Percentiles rank a stretch among this genome's conserved stretches.
phyloP scores from a whole-genome alignment of 805 yeast species.

The Hanseniaspora nectarophila region DNA sequence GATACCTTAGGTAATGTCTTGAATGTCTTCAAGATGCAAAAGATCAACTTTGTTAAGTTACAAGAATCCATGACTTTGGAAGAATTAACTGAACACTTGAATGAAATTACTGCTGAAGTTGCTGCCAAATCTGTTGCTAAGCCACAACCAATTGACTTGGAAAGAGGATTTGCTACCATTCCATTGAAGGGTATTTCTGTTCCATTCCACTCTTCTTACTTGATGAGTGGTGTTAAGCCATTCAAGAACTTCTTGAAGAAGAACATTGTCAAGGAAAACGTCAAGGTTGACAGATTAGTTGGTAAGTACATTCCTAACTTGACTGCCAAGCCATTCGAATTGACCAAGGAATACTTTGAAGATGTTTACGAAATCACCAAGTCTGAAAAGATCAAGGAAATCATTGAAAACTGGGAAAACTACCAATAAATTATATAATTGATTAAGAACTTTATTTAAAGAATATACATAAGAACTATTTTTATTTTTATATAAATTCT shows the following conservation, averaged over 20 bases:
- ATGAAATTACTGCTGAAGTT: slow-evolving; percentile 78
- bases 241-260: slow-evolving; percentile 94
- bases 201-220: slow-evolving; percentile 98
- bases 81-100: slow-evolving; percentile 76
- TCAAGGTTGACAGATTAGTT: slow-evolving; percentile 83
- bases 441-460: no score
- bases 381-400: slow-evolving; percentile 78
- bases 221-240: slow-evolving; percentile 97
- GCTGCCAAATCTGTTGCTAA: slow-evolving; percentile 70
- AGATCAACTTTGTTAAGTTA: slow-evolving; percentile 80
- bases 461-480: no score
- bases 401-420: slow-evolving; percentile 90
- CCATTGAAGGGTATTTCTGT: slow-evolving; percentile 99
- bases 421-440: slow-evolving; percentile 35
- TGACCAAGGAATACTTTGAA: slow-evolving; percentile 93
- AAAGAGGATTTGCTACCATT: slow-evolving; percentile 96
- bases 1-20: slow-evolving; percentile 87
- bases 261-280: slow-evolving; percentile 89
- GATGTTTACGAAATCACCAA: slow-evolving; percentile 87
- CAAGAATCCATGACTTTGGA: slow-evolving; percentile 74
- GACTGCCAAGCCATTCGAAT: slow-evolving; percentile 93
- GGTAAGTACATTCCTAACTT: slow-evolving; percentile 96
- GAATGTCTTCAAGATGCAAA: slow-evolving; percentile 85
- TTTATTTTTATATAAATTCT: slow-evolving; percentile 18
- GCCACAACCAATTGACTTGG: slow-evolving; percentile 92